phyloP scores from a whole-genome alignment of 1,284 basidiomycete species.

The Fomitopsis pinicola region DNA sequence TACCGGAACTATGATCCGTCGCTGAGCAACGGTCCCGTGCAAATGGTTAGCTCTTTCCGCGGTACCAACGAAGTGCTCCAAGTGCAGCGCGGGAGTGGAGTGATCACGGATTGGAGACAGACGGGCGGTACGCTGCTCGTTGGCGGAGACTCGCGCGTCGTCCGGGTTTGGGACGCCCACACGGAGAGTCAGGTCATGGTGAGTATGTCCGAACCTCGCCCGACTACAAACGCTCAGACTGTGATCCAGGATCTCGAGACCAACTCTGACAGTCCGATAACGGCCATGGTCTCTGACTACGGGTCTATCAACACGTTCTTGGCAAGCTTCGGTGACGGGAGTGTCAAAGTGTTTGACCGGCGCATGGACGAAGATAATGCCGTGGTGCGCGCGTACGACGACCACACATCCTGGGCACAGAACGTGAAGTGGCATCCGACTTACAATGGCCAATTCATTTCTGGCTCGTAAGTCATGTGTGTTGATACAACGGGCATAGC shows the following conservation, averaged over 20 bases:
- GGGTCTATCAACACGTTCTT: slow-evolving; percentile 80
- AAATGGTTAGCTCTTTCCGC: slow-evolving; percentile 92
- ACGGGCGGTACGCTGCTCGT: slow-evolving; percentile 80
- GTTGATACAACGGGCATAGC: not conserved
- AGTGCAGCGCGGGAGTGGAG: slow-evolving; percentile 72
- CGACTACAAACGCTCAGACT: not conserved
- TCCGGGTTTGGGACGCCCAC: slow-evolving; percentile 95
- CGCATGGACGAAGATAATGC: slow-evolving; percentile 81
- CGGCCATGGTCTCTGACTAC: slow-evolving; percentile 79
- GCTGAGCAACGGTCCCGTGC: slow-evolving; percentile 60
- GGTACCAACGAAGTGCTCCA: slow-evolving; percentile 80
- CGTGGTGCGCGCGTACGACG: slow-evolving; percentile 79
- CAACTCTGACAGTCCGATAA: slow-evolving; percentile 86
- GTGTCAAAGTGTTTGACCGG: slow-evolving; percentile 89
- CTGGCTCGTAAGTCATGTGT: slow-evolving; percentile 40
- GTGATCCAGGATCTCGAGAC: slow-evolving; percentile 76
- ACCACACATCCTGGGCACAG: slow-evolving; percentile 91
- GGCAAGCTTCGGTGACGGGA: slow-evolving; percentile 92
- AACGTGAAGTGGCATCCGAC: slow-evolving; percentile 85
- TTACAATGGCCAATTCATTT: slow-evolving; percentile 73
- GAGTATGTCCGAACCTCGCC: slow-evolving; percentile 22
- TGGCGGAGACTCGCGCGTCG: slow-evolving; percentile 87
- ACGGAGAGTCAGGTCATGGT: slow-evolving; percentile 84
- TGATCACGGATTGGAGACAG: slow-evolving; percentile 95
- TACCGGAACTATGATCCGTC: slow-evolving; percentile 86